Evolutionary conservation across 495 filamentous ascomycete genomes (phyloP).

Genomic region (Neohortaea acidophila): DNA sequence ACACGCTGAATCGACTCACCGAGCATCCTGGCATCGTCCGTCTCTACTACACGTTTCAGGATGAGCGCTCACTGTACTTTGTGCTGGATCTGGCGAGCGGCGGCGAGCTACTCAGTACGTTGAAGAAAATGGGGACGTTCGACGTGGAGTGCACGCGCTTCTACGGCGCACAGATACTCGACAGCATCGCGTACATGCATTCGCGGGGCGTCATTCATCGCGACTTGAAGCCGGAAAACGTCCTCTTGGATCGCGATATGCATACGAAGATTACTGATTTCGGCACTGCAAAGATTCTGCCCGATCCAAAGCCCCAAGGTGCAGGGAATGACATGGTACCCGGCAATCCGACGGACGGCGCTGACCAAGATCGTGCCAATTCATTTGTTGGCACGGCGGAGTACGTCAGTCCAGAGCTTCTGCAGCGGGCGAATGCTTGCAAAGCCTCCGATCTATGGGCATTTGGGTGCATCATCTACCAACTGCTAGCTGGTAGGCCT

Average conservation of each 20-base stretch:
- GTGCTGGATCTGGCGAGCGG: constrained; percentile 87
- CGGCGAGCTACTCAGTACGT: constrained; percentile 78
- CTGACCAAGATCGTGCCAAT: constrained; percentile 58
- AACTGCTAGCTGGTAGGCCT: constrained; percentile 79
- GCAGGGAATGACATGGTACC: constrained; percentile 18
- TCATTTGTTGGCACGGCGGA: constrained; percentile 98
- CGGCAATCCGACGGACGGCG: constrained; percentile 38
- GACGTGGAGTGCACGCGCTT: constrained; percentile 92
- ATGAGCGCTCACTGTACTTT: constrained; percentile 90
- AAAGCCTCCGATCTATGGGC: constrained; percentile 98
- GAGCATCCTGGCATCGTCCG: constrained; percentile 95
- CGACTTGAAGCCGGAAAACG: constrained; percentile 95
- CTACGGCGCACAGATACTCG: constrained; percentile 91
- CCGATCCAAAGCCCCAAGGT: constrained; percentile 33
- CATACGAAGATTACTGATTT: constrained; percentile 99
- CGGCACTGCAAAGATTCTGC: constrained; percentile 85
- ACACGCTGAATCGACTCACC: constrained; percentile 87
- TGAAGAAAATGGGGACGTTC: constrained; percentile 89
- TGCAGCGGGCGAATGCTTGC: constrained; percentile 91
- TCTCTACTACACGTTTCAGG: constrained; percentile 97
- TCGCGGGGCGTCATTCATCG: constrained; percentile 89
- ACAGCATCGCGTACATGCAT: constrained; percentile 97
- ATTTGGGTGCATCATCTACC: constrained; percentile 98
- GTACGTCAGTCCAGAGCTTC: constrained; percentile 91
- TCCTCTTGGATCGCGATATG: constrained; percentile 86